Evolutionary conservation across 164 flowering plant species (phyloP).

Genomic region (Vitis riparia): DNA sequence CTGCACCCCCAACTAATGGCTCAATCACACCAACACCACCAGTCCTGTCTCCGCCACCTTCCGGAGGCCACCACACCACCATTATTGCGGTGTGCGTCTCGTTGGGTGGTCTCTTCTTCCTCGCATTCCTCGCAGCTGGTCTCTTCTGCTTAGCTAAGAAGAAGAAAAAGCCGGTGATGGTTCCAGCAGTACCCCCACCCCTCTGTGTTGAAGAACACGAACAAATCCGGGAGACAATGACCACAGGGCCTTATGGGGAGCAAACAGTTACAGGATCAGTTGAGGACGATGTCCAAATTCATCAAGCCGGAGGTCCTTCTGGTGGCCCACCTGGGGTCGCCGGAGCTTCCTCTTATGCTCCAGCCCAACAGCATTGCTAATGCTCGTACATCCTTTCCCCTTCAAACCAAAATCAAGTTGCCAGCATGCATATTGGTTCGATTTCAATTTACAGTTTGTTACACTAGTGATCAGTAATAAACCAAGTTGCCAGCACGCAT

Average conservation of each 20-base stretch:
- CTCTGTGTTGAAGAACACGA: slow-evolving; percentile 15
- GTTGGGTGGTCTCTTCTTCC: slow-evolving; percentile 38
- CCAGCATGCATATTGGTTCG: no score
- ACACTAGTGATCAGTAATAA: no score
- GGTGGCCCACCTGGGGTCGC: no score
- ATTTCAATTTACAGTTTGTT: no score
- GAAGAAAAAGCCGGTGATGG: slow-evolving; percentile 43
- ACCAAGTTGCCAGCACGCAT: no score
- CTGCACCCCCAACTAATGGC: slow-evolving; percentile 8
- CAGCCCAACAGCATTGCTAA: no score
- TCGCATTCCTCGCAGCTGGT: slow-evolving; percentile 46
- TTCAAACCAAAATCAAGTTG: no score
- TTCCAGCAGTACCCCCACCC: slow-evolving; percentile 25
- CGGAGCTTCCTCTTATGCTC: no score
- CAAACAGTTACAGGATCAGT: background rate
- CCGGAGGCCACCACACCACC: slow-evolving; percentile 39
- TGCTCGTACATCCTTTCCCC: no score
- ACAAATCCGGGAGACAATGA: slow-evolving; percentile 8
- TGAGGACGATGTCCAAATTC: background rate
- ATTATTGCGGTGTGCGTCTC: slow-evolving; percentile 40
- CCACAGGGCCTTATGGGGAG: slow-evolving; percentile 9
- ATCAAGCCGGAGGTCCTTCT: slow-evolving; percentile 1
- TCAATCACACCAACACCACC: slow-evolving; percentile 21
- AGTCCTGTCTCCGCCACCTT: slow-evolving; percentile 23
- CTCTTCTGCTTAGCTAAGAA: slow-evolving; percentile 51